Conservation (phyloP, 2,329 filamentous ascomycete genomes). For the Sclerotinia glacialis region DNA sequence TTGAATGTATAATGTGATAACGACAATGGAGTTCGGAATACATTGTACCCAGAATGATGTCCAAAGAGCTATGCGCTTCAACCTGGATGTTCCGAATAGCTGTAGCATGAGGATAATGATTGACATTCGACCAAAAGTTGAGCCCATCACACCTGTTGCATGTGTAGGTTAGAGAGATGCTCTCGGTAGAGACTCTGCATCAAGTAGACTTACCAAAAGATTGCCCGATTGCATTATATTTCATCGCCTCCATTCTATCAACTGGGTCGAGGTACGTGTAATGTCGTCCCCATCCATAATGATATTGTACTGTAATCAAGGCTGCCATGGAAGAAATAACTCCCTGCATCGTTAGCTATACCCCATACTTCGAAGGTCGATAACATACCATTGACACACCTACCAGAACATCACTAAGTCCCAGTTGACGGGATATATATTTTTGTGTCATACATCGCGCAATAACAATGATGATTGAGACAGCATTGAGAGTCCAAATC, state of each 20-base stretch:
- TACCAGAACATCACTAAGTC: slow-evolving; percentile 26
- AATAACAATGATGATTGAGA: slow-evolving; percentile 24
- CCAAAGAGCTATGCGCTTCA: slow-evolving; percentile 20
- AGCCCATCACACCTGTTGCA: slow-evolving; percentile 25
- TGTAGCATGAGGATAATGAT: slow-evolving; percentile 27
- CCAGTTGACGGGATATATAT: slow-evolving; percentile 21
- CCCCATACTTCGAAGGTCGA: background rate
- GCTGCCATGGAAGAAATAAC: slow-evolving; percentile 16
- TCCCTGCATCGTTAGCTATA: background rate
- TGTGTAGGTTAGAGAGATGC: background rate
- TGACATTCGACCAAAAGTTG: slow-evolving; percentile 26
- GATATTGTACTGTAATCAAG: slow-evolving; percentile 23
- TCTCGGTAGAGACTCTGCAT: background rate
- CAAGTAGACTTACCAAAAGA: slow-evolving; percentile 21
- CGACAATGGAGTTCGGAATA: slow-evolving; percentile 22
- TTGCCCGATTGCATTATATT: slow-evolving; percentile 27
- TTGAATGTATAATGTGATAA: slow-evolving; percentile 26
- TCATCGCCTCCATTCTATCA: slow-evolving; percentile 22
- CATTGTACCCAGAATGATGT: slow-evolving; percentile 22
- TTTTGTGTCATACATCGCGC: slow-evolving; percentile 26
- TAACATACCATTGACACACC: slow-evolving; percentile 22
- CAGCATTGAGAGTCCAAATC: slow-evolving; percentile 24
- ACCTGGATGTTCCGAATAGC: slow-evolving; percentile 24
- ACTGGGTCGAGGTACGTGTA: slow-evolving; percentile 24
- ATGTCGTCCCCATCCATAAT: slow-evolving; percentile 29